phyloP scores from a whole-genome alignment of 1,284 basidiomycete species.

The Stygiomarasmius scandens region DNA sequence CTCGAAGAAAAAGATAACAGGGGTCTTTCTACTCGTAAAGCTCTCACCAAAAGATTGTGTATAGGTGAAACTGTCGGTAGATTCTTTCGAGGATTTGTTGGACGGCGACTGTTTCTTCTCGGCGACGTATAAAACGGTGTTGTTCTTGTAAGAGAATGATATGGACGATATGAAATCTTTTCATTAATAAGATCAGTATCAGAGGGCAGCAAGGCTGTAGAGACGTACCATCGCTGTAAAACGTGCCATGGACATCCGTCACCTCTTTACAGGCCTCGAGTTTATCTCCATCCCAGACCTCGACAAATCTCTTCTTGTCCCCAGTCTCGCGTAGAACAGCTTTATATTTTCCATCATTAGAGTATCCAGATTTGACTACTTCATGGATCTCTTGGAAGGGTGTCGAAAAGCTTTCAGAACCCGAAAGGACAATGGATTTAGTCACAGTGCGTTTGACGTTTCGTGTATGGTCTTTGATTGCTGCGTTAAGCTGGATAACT shows the following conservation, averaged over 20 bases:
- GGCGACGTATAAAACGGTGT: slow-evolving; percentile 9
- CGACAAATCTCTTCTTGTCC: slow-evolving; percentile 55
- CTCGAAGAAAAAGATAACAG: slow-evolving; percentile 8
- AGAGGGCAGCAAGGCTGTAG: not conserved
- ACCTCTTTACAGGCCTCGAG: slow-evolving; percentile 55
- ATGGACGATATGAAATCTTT: slow-evolving; percentile 14
- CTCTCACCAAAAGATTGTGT: slow-evolving; percentile 15
- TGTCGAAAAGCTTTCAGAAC: slow-evolving; percentile 21
- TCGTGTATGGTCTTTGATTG: slow-evolving; percentile 48
- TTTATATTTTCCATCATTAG: slow-evolving; percentile 45
- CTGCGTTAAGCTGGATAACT: slow-evolving; percentile 49
- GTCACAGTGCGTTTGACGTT: slow-evolving; percentile 48
- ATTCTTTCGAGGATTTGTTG: slow-evolving; percentile 5
- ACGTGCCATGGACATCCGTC: slow-evolving; percentile 58
- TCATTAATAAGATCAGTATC: not conserved
- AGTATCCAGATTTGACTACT: slow-evolving; percentile 43
- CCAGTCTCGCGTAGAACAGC: slow-evolving; percentile 51
- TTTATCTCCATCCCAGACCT: slow-evolving; percentile 56
- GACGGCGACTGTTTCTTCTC: slow-evolving; percentile 10
- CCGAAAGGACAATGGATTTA: slow-evolving; percentile 42
- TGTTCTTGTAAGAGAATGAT: slow-evolving; percentile 10
- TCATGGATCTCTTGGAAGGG: slow-evolving; percentile 45
- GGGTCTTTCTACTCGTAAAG: slow-evolving; percentile 6
- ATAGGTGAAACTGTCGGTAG: slow-evolving; percentile 9
- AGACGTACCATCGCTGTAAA: slow-evolving; percentile 61